Conservation (phyloP, 441 rosid species). For the Euphorbia celastroides region DNA sequence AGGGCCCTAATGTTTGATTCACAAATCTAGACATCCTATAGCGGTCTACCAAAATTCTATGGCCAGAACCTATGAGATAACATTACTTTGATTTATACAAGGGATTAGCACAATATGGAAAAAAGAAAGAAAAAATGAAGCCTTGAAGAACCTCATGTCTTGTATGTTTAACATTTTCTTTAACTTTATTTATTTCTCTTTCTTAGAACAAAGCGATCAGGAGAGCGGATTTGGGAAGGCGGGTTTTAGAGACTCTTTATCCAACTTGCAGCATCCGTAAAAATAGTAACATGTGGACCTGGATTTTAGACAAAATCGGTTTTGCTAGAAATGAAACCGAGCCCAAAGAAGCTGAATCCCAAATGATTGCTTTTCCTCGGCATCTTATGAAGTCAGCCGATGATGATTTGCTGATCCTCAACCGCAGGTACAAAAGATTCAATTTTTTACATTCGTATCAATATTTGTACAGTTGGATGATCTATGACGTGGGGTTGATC, state of each 20-base stretch:
- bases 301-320: slow-evolving; percentile 61
- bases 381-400: slow-evolving; percentile 61
- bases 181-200: slow-evolving; percentile 17
- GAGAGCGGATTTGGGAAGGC: slow-evolving; percentile 71
- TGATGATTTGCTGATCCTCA: slow-evolving; percentile 43
- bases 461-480: slow-evolving; percentile 6
- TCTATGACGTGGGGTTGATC: not conserved
- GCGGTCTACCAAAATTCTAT: not conserved
- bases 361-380: slow-evolving; percentile 67
- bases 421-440: slow-evolving; percentile 46
- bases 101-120: not conserved
- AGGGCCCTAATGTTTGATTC: not conserved
- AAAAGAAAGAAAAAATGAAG: not conserved
- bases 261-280: slow-evolving; percentile 42
- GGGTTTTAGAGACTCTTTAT: slow-evolving; percentile 85
- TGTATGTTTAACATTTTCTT: slow-evolving; percentile 18
- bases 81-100: not conserved
- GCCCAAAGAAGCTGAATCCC: slow-evolving; percentile 45
- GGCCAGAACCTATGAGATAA: not conserved
- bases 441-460: not conserved
- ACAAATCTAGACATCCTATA: not conserved
- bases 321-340: slow-evolving; percentile 40
- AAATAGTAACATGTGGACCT: slow-evolving; percentile 51
- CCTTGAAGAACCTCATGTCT: not conserved
- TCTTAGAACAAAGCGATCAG: slow-evolving; percentile 86